Evolutionary conservation across 805 yeast genomes (phyloP).

Genomic region (Naumovozyma dairenensis): DNA sequence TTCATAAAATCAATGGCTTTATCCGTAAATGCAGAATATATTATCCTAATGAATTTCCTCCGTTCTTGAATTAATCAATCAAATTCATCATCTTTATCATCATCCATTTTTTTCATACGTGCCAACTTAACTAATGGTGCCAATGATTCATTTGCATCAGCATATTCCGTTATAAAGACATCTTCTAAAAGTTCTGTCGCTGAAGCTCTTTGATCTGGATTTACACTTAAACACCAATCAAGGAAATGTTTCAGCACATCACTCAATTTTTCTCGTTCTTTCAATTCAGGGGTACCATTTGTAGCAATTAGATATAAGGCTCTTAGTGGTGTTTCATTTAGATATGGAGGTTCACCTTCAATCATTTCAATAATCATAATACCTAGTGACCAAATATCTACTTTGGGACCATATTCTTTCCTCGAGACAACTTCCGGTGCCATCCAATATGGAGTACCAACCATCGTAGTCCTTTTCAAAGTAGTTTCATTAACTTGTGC

Average conservation of each 20-base stretch:
- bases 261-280: constrained; percentile 74
- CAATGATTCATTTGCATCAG: constrained; percentile 50
- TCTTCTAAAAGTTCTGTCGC: constrained; percentile 66
- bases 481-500: constrained; percentile 78
- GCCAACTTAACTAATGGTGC: constrained; percentile 70
- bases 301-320: constrained; percentile 91
- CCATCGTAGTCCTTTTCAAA: constrained; percentile 90
- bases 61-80: too few relatives aligned
- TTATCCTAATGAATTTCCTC: too few relatives aligned
- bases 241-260: constrained; percentile 59
- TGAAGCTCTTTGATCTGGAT: constrained; percentile 67
- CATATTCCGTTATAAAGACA: constrained; percentile 45
- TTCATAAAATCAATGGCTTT: too few relatives aligned
- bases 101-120: constrained; percentile 48
- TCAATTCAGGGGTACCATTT: constrained; percentile 87
- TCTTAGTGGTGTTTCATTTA: constrained; percentile 87
- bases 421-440: constrained; percentile 95
- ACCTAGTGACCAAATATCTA: constrained; percentile 95
- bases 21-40: too few relatives aligned
- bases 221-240: constrained; percentile 69
- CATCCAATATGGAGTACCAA: constrained; percentile 99
- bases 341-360: constrained; percentile 96
- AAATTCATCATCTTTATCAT: constrained; percentile 28
- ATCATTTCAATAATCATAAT: constrained; percentile 97
- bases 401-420: constrained; percentile 91